Conservation (phyloP, 441 rosid genomes). For the Euphorbia celastroides region DNA sequence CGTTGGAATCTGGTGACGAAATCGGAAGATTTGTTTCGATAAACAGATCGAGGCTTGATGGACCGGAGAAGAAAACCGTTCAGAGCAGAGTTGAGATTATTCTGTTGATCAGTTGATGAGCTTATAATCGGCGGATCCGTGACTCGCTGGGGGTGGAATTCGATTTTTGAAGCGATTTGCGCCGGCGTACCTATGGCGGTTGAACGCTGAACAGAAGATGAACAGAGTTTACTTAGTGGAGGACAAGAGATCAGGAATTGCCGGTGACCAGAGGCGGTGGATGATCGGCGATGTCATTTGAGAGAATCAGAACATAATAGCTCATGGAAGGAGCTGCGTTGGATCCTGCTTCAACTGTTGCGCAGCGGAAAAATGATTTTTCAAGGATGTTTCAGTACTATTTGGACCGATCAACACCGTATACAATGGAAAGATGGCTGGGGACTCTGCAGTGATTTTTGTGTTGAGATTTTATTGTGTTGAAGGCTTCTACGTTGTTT, state of each 20-base stretch:
- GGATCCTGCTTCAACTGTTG: slow-evolving; percentile 22
- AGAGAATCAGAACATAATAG: too few relatives aligned
- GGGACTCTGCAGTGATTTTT: slow-evolving; percentile 23
- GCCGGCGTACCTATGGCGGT: slow-evolving; percentile 45
- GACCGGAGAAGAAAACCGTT: too few relatives aligned
- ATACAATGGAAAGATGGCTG: slow-evolving; percentile 22
- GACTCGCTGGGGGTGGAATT: slow-evolving; percentile 45
- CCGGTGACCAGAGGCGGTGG: too few relatives aligned
- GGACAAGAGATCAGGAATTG: too few relatives aligned
- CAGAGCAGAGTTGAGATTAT: too few relatives aligned
- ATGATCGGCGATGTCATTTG: too few relatives aligned
- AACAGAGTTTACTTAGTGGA: slow-evolving; percentile 20
- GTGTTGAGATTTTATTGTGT: slow-evolving; percentile 23
- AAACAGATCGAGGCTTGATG: too few relatives aligned
- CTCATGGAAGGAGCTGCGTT: too few relatives aligned
- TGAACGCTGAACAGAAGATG: slow-evolving; percentile 33
- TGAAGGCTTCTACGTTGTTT: slow-evolving; percentile 27
- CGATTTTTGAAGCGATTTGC: slow-evolving; percentile 29
- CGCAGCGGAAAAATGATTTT: slow-evolving; percentile 22
- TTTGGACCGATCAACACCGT: slow-evolving; percentile 27
- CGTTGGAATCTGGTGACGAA: too few relatives aligned
- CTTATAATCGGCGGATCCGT: slow-evolving; percentile 39
- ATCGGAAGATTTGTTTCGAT: too few relatives aligned
- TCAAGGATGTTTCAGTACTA: slow-evolving; percentile 24
- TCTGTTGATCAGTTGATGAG: too few relatives aligned